A percentile compares a stretch with the other conserved stretches of the same genome.
Conservation (phyloP, 2,329 filamentous ascomycete species). For the Penicillium hordei region DNA sequence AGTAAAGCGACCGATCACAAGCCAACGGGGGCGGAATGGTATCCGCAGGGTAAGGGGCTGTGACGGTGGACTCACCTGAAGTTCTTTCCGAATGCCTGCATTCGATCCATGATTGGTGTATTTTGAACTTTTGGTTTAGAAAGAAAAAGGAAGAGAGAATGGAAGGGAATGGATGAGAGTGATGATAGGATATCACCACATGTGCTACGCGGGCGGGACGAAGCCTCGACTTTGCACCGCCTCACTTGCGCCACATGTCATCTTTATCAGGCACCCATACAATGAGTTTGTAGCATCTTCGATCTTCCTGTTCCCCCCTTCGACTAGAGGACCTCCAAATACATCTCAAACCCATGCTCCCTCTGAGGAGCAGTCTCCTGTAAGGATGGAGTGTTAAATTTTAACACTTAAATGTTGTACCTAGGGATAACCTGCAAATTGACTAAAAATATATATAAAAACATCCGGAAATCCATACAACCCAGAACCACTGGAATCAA, state of each 20-base stretch:
- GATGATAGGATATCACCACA: constrained; percentile 15
- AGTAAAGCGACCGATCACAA: constrained; percentile 31
- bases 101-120: constrained; percentile 61
- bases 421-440: not conserved
- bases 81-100: constrained; percentile 69
- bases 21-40: constrained; percentile 12
- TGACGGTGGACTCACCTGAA: constrained; percentile 55
- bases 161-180: not conserved
- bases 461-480: not conserved
- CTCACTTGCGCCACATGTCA: constrained; percentile 27
- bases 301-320: not conserved
- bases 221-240: constrained; percentile 24
- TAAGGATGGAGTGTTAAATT: not conserved
- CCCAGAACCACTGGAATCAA: not conserved
- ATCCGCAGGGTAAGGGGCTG: constrained; percentile 6
- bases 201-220: constrained; percentile 15
- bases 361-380: no score
- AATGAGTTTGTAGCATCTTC: not conserved
- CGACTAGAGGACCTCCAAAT: not conserved
- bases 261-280: constrained; percentile 9
- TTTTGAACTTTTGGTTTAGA: not conserved
- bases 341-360: not conserved
- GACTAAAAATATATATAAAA: constrained; percentile 2
- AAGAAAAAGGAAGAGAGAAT: constrained; percentile 5
- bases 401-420: not conserved